Base-by-base conservation (phyloP, 2,329 filamentous ascomycete genomes). In the Monosporascus ibericus region DNA sequence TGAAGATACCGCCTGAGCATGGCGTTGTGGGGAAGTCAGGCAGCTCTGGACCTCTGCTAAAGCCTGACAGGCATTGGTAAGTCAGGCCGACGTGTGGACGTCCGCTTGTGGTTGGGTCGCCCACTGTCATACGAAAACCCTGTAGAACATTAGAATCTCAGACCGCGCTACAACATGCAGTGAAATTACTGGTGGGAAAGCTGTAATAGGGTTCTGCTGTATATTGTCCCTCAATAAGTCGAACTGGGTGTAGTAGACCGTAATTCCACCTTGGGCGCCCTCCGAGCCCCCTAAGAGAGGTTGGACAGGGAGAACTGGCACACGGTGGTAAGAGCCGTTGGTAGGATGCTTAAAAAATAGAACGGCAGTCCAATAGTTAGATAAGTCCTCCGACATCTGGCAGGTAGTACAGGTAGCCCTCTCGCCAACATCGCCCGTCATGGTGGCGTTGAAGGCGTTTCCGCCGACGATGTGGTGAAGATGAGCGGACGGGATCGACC, bases 111-210 rank as follows among this genome's bases (percentile, higher is more conserved):
- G 57, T 62, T 25, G 60, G 60, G 48, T 63, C 69, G 47, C 72
- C 72, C n/a, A 73, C 66, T 5, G 69, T 68, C 72, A 74, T 74
- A 47, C 72, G 68, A 62, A 75, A 75, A 25, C 72, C 71, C 67
- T 70, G 40, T 22, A 25, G 37, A 34, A 17, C 39, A 36, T 59
- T 48, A 55, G 49, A 40, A 18, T 8, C 17, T 47, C 20, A 6
- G 25, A 8, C 34, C 3, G 36, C 20, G 22, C 3, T 18, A 14
- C 27, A 48, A 20, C 24, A 44, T 44, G 15, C 3, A 6, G 24
- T 7, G 15, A 1, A 55, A 52, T 57, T 57, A 70, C 68, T 11
- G 71, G 67, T 51, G 65, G 68, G 60, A 75, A 75, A 6, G 69
- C 68, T 4, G 66, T 75, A 11, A 75, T 69, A 51, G 71, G 71